Conservation (phyloP, 345 rosid species). For the Corchorus capsularis region DNA sequence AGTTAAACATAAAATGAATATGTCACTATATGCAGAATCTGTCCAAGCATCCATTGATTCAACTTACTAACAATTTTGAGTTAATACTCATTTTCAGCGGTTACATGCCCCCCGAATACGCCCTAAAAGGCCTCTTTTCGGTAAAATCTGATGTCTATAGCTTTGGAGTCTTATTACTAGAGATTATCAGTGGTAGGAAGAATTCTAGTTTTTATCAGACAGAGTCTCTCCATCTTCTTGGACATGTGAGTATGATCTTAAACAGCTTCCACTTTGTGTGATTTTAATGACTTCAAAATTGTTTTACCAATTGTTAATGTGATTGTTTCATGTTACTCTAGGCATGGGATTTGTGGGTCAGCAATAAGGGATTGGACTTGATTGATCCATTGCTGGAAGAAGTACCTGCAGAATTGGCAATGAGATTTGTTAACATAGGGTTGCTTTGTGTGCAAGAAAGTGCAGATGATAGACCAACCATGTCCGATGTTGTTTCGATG, state of each 20-base stretch:
- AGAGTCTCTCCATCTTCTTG: conserved; percentile 31
- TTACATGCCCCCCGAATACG: conserved; percentile 46
- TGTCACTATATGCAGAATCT: not conserved
- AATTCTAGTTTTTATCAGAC: conserved; percentile 44
- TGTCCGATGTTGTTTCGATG: conserved; percentile 30
- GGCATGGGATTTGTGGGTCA: conserved; percentile 41
- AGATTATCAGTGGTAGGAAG: conserved; percentile 51
- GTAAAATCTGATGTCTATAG: conserved; percentile 52
- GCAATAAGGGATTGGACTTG: conserved; percentile 19
- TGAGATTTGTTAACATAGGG: conserved; percentile 31
- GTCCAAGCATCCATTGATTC: not conserved
- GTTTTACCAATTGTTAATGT: not conserved
- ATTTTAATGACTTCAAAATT: not conserved
- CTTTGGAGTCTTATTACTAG: conserved; percentile 45
- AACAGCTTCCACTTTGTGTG: not conserved
- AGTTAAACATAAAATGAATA: conserved; percentile 22
- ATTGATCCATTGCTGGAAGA: conserved; percentile 17
- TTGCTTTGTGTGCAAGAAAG: conserved; percentile 37
- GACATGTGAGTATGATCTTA: conserved; percentile 24
- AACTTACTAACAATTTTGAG: not conserved
- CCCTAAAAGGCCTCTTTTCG: conserved; percentile 43
- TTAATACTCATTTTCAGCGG: conserved; percentile 25
- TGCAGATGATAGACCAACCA: conserved; percentile 31
- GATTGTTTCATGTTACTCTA: not conserved
- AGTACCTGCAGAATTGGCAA: not conserved